Percentiles rank a stretch among this genome's conserved stretches.
Evolutionary conservation across 306 rosid species (phyloP).

Genomic region (Rosa chinensis): DNA sequence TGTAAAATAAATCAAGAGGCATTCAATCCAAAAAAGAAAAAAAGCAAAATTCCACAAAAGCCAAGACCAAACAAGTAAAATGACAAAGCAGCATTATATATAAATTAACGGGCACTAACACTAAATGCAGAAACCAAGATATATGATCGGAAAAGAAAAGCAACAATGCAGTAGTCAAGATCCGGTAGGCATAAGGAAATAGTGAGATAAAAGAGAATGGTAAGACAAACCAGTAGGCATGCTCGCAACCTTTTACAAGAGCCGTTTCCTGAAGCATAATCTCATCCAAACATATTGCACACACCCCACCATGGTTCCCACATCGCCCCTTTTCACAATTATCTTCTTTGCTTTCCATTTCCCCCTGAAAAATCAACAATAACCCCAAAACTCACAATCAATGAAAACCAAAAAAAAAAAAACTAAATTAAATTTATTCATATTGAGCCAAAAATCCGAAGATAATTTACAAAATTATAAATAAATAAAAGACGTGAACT

Average conservation of each 20-base stretch:
- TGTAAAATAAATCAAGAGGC: not conserved
- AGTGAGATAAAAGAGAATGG: slow-evolving; percentile 14
- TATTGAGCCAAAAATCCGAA: not conserved
- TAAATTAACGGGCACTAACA: not conserved
- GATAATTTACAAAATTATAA: not conserved
- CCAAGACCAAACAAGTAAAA: slow-evolving; percentile 17
- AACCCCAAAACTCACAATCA: not conserved
- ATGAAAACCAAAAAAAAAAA: not conserved
- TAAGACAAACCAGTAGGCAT: slow-evolving; percentile 87
- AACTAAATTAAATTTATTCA: no score
- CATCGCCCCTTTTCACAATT: slow-evolving; percentile 27
- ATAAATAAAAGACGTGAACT: not conserved
- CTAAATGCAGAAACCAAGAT: not conserved
- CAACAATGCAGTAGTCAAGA: not conserved
- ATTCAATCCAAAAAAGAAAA: not conserved
- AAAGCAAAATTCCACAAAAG: not conserved
- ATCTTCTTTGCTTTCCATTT: slow-evolving; percentile 38
- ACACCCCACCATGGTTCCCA: slow-evolving; percentile 61
- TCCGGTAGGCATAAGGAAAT: not conserved
- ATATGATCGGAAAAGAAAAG: not conserved
- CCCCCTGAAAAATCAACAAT: slow-evolving; percentile 38
- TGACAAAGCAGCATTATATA: slow-evolving; percentile 4
- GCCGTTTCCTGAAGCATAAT: slow-evolving; percentile 80
- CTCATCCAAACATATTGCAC: slow-evolving; percentile 75
- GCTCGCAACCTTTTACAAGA: slow-evolving; percentile 91